A percentile compares a stretch with the other conserved stretches of the same genome.
phyloP scores from a whole-genome alignment of 805 yeast species.

The Candida adriatica region DNA sequence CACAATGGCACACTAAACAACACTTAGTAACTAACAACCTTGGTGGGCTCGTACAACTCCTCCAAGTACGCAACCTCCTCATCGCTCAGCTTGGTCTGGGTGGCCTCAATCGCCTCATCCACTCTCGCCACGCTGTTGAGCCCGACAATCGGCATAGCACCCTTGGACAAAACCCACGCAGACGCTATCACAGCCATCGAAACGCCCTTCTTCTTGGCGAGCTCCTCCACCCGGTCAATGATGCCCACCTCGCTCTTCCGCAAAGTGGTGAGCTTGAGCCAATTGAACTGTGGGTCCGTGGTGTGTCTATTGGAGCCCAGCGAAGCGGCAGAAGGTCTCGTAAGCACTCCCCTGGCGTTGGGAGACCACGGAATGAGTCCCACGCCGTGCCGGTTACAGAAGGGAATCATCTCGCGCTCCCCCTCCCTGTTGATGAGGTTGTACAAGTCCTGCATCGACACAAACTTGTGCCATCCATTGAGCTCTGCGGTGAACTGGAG shows the following conservation, averaged over 20 bases:
- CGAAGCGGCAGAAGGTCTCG: slow-evolving; percentile 33
- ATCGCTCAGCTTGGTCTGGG: slow-evolving; percentile 5
- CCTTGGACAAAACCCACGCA: slow-evolving; percentile 47
- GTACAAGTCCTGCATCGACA: slow-evolving; percentile 52
- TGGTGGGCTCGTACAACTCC: slow-evolving; percentile 11
- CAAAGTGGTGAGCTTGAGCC: slow-evolving; percentile 1
- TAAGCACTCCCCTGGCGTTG: slow-evolving; percentile 44
- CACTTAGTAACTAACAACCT: slow-evolving; percentile 1
- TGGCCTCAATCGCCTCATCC: slow-evolving; percentile 41
- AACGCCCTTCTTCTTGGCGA: slow-evolving; percentile 38
- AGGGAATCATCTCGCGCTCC: slow-evolving; percentile 54
- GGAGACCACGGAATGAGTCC: slow-evolving; percentile 60
- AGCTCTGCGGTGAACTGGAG: slow-evolving; percentile 51
- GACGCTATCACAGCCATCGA: slow-evolving; percentile 47
- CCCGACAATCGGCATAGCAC: slow-evolving; percentile 48
- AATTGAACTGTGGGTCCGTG: slow-evolving; percentile 8
- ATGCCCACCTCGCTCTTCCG: slow-evolving; percentile 25
- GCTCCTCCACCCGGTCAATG: slow-evolving; percentile 42
- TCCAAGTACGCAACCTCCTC: slow-evolving; percentile 12
- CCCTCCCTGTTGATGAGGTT: slow-evolving; percentile 47
- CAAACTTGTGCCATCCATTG: slow-evolving; percentile 49
- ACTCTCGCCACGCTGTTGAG: slow-evolving; percentile 39
- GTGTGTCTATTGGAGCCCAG: slow-evolving; percentile 18
- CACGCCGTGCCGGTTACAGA: slow-evolving; percentile 41
- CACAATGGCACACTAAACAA: neutral